Percentiles rank a stretch among this genome's conserved stretches.
Conservation (phyloP, 805 yeast species). For the Saturnispora zaruensis region DNA sequence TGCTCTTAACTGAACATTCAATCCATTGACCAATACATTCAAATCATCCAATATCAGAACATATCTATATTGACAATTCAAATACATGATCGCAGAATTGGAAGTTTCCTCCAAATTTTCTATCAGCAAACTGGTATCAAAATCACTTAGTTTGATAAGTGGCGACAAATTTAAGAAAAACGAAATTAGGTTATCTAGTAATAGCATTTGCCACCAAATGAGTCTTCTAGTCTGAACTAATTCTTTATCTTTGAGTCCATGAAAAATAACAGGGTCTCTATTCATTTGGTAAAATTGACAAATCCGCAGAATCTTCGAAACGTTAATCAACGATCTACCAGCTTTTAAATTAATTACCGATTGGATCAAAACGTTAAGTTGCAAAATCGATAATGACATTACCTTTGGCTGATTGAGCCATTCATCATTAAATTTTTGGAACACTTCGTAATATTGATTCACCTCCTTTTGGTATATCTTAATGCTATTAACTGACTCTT, state of each 20-base stretch:
- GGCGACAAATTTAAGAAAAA: slow-evolving; percentile 20
- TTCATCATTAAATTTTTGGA: slow-evolving; percentile 13
- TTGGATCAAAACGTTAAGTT: slow-evolving; percentile 20
- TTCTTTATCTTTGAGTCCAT: slow-evolving; percentile 40
- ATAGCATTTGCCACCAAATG: slow-evolving; percentile 63
- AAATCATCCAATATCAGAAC: slow-evolving; percentile 45
- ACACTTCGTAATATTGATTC: slow-evolving; percentile 17
- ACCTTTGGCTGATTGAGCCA: slow-evolving; percentile 20
- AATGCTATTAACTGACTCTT: slow-evolving; percentile 11
- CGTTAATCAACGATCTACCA: slow-evolving; percentile 20
- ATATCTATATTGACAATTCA: slow-evolving; percentile 23
- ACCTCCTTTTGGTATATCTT: slow-evolving; percentile 15
- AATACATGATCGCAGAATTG: slow-evolving; percentile 15
- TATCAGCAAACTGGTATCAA: slow-evolving; percentile 21
- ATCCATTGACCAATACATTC: slow-evolving; percentile 42
- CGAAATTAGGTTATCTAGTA: slow-evolving; percentile 40
- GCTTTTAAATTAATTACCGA: slow-evolving; percentile 20
- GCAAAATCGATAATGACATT: slow-evolving; percentile 19
- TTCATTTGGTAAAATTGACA: slow-evolving; percentile 35
- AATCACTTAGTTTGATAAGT: slow-evolving; percentile 18
- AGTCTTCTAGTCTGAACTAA: slow-evolving; percentile 45
- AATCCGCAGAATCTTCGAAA: slow-evolving; percentile 19
- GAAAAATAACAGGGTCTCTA: slow-evolving; percentile 50
- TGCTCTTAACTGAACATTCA: slow-evolving; percentile 33
- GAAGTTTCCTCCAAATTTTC: slow-evolving; percentile 13